Evolutionary conservation across 2,329 filamentous ascomycete species (phyloP).

Genomic region (Lasiodiplodia gonubiensis): DNA sequence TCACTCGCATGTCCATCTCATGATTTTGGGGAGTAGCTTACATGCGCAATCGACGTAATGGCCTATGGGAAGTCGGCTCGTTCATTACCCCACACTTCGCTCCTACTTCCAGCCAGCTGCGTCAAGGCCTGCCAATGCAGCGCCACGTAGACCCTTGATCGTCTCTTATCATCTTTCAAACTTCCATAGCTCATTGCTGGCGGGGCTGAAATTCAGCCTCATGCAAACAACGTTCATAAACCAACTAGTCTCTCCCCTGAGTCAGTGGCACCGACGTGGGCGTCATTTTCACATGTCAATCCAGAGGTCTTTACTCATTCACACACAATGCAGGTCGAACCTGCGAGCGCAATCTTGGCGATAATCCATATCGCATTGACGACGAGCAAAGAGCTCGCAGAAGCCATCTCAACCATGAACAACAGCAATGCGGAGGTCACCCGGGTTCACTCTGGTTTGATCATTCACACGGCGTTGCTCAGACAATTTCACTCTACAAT

Average conservation of each 20-base stretch:
- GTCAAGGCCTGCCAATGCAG: background rate
- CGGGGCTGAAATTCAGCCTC: background rate
- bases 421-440: background rate
- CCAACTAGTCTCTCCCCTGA: background rate
- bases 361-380: background rate
- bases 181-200: background rate
- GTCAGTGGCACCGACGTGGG: background rate
- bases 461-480: background rate
- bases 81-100: background rate
- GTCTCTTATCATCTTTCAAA: background rate
- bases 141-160: background rate
- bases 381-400: background rate
- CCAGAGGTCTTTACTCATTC: background rate
- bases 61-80: background rate
- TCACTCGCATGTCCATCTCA: background rate
- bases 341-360: background rate
- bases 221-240: background rate
- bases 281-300: background rate
- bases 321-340: background rate
- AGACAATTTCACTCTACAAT: background rate
- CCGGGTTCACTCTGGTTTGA: background rate
- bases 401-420: background rate
- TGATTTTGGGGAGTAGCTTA: background rate
- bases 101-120: background rate
- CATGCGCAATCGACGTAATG: background rate